Base-by-base conservation (phyloP, 371 early-diverging fungal genomes). In the Mortierella polycephala region DNA sequence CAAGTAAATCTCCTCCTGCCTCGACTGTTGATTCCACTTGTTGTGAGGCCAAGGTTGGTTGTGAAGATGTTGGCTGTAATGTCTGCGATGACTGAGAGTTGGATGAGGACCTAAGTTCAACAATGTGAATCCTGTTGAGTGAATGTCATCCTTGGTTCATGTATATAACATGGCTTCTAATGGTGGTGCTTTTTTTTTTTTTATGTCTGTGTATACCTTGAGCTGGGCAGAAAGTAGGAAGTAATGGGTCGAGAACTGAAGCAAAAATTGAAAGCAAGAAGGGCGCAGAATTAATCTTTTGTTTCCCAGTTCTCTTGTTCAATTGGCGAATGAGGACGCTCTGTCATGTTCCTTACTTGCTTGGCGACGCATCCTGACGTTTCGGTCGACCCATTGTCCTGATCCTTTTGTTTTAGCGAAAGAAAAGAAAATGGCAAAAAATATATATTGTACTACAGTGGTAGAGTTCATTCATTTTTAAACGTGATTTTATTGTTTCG, bases 191-290 rank as follows among this genome's bases (percentile, higher is more conserved):
- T 44, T 45, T 16, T 21, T 12, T 12, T 20, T 37, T 57, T 12
- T 20, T 2, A 23, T 53, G 53, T n/a, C 2, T 45, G 16, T 13
- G 3, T 13, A 49, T 60, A 60, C 60, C 47, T 58, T 23, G 63
- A 49, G n/a, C 11, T 21, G 12, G 70, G 50, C 41, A 57, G 30
- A 51, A 70, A 70, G 60, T 68, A 68, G 1, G 68, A 68, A 30
- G 52, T 59, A 14, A 68, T 68, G 12, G 60, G 68, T 40, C 68
- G 55, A 20, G 68, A 61, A 11, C 68, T 68, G 37, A 30, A 30
- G 30, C 30, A 30, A 4, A 4, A 20, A 11, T 16, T 10, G 37
- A 57, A 8, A 57, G 14, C 13, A n/a, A 39, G 39, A 41, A n/a
- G 41, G 18, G 30, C 30, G 4, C 30, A 30, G 30, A 30, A 30